Conservation (phyloP, 2,329 filamentous ascomycete species). For the Xylariales sp. region DNA sequence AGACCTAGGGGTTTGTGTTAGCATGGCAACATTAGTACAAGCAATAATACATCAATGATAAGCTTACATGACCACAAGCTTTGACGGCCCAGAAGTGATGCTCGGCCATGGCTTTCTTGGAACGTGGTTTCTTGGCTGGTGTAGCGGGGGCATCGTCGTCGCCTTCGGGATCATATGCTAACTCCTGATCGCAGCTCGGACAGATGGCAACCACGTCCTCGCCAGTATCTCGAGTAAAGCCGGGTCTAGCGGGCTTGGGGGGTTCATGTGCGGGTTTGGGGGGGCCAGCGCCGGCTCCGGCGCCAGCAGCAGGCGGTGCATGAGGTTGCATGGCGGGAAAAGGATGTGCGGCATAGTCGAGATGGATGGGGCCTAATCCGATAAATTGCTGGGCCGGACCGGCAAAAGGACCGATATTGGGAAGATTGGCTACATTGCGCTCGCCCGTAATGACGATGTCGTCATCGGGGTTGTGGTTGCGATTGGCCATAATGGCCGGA, state of each 20-base stretch:
- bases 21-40: constrained; percentile 7
- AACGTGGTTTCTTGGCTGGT: constrained; percentile 56
- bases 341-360: constrained; percentile 45
- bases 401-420: constrained; percentile 17
- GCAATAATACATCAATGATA: background rate
- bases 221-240: constrained; percentile 81
- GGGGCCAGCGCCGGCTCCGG: constrained; percentile 27
- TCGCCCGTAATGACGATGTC: constrained; percentile 45
- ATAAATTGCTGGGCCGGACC: background rate
- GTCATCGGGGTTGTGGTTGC: constrained; percentile 39
- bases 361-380: constrained; percentile 38
- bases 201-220: constrained; percentile 82
- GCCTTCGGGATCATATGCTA: constrained; percentile 74
- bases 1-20: constrained; percentile 60
- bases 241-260: constrained; percentile 73
- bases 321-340: constrained; percentile 35
- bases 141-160: constrained; percentile 50
- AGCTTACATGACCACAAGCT: constrained; percentile 86
- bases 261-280: constrained; percentile 69
- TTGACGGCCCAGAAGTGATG: constrained; percentile 94
- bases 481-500: constrained; percentile 27
- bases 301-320: background rate
- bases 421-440: constrained; percentile 32
- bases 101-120: constrained; percentile 69
- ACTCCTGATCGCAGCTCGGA: constrained; percentile 85